Conservation (phyloP, 1,139 yeast genomes). For the Yamadazyma atlantica region DNA sequence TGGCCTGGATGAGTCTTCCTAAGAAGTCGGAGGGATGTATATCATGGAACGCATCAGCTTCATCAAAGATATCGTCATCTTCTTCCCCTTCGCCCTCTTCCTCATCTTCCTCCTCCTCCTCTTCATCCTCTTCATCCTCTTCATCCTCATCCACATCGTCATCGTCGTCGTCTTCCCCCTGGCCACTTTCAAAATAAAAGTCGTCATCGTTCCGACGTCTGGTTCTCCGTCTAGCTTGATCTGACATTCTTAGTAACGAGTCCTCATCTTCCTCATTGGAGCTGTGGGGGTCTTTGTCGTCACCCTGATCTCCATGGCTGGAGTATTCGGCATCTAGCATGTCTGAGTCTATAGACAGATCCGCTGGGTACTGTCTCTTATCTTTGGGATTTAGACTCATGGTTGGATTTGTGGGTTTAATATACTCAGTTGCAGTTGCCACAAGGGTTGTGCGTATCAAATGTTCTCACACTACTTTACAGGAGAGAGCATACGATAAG, state of each 20-base stretch:
- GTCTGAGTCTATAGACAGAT: constrained; percentile 11
- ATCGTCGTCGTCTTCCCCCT: constrained; percentile 8
- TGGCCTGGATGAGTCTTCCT: constrained; percentile 22
- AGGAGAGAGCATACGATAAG: too few species aligned
- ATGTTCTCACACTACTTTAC: not conserved
- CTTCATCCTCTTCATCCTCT: constrained; percentile 19
- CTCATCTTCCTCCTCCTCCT: constrained; percentile 18
- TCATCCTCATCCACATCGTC: constrained; percentile 8
- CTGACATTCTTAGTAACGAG: constrained; percentile 22
- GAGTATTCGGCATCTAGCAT: constrained; percentile 14
- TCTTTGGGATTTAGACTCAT: constrained; percentile 2
- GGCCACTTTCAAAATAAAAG: constrained; percentile 4
- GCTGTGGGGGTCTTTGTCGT: constrained; percentile 15
- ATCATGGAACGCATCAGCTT: constrained; percentile 21
- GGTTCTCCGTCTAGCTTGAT: constrained; percentile 19
- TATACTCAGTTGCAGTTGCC: constrained; percentile 1
- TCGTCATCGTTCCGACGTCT: constrained; percentile 2
- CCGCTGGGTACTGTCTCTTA: not conserved
- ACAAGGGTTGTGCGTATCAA: not conserved
- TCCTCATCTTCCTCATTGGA: constrained; percentile 25
- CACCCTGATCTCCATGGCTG: constrained; percentile 9
- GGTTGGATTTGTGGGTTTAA: not conserved
- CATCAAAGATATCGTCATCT: constrained; percentile 21
- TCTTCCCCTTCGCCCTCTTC: constrained; percentile 15
- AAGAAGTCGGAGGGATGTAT: constrained; percentile 26